Conservation (phyloP, 2,329 filamentous ascomycete genomes). For the Graphium sp. region DNA sequence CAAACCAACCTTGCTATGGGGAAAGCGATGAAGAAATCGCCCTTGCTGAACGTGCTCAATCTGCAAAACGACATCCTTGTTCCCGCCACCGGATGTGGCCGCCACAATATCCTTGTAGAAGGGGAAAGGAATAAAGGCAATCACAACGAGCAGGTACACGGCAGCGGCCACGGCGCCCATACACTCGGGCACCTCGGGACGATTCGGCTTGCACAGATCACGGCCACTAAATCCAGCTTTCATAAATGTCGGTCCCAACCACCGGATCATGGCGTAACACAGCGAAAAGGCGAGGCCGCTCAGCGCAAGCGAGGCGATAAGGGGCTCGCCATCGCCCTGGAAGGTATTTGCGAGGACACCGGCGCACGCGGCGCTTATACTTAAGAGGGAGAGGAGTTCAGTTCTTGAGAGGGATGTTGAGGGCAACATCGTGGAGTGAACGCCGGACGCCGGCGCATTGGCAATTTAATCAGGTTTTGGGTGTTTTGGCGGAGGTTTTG, state of each 20-base stretch:
- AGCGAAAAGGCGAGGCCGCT: slow-evolving; percentile 70
- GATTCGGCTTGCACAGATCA: slow-evolving; percentile 59
- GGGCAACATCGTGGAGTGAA: slow-evolving; percentile 11
- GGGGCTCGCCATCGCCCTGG: slow-evolving; percentile 69
- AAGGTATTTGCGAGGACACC: slow-evolving; percentile 69
- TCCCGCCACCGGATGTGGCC: slow-evolving; percentile 84
- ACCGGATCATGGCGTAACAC: slow-evolving; percentile 74
- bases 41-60: slow-evolving; percentile 62
- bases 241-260: slow-evolving; percentile 84
- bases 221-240: slow-evolving; percentile 75
- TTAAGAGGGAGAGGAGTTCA: slow-evolving; percentile 38
- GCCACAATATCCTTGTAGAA: slow-evolving; percentile 98
- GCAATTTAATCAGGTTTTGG: too few species aligned
- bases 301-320: slow-evolving; percentile 76
- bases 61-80: slow-evolving; percentile 69
- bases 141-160: slow-evolving; percentile 78
- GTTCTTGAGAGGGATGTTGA: slow-evolving; percentile 26
- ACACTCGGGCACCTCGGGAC: slow-evolving; percentile 74
- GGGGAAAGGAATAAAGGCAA: slow-evolving; percentile 87
- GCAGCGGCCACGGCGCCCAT: slow-evolving; percentile 91
- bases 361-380: slow-evolving; percentile 51
- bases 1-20: slow-evolving; percentile 65
- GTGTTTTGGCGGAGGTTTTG: too few species aligned
- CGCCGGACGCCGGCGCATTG: too few species aligned
- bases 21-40: slow-evolving; percentile 77